Base-by-base conservation (phyloP, 306 rosid genomes). In the Comarum palustre region DNA sequence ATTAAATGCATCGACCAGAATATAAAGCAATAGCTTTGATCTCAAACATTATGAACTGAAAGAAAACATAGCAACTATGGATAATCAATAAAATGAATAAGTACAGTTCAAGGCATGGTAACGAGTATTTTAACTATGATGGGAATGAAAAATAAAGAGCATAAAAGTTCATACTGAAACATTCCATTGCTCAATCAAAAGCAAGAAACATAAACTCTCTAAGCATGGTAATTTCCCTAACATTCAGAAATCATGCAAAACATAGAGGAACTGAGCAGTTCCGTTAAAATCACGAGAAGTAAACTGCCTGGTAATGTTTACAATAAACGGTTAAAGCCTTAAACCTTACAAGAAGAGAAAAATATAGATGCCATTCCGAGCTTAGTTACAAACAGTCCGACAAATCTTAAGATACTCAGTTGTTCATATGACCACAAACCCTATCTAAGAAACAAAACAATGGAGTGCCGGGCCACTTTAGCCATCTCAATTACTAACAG, bases 1-100 rank as follows among this genome's bases (percentile, higher is more conserved):
- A 36, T 16, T 12, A 75, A 51, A 42, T 24, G 46, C 14, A 52
- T 66, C 22, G 32, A 73, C 16, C 69, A 57, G 8, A 52, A 81
- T 20, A 36, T 22, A 4, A 70, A 69, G 24, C 24, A 43, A 22
- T 38, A 3, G 29, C 22, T 46, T 45, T 54, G 22, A 66, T 59
- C 58, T 43, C 34, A 57, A 25, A 55, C 1, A 42, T 17, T 61
- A 24, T 5, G 34, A 46, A 52, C 59, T 14, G 50, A 60, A 43
- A 14, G 36, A 14, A n/a, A 51, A 64, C 29, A 25, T 34, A 34
- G 6, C 8, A 12, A 50, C 9, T 12, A 50, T 3, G 62, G 19
- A 69, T 22, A 69, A n/a, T 7, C 58, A 32, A 31, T 50, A 47
- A 29, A 8, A n/a, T 7, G 41, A 32, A 31, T 50, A 47, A 29